Evolutionary conservation across 257 asterid species (phyloP), one percentile per base, ranked within the genome.

Genomic region (Fraxinus quadrangulata): DNA sequence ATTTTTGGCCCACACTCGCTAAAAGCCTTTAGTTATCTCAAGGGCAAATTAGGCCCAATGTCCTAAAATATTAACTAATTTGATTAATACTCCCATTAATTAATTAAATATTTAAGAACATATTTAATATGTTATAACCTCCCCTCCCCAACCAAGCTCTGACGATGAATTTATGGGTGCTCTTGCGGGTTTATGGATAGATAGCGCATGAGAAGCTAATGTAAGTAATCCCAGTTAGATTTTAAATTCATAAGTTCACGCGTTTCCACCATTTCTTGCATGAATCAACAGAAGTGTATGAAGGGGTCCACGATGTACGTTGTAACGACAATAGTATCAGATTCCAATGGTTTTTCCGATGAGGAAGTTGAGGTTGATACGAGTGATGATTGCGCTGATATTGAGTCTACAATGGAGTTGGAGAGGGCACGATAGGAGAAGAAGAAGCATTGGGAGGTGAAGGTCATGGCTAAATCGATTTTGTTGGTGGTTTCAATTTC

Each of bases 261-360:
- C 66, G 97, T 94, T 76, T 89, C 97, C 91, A 96, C 96, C 99
- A 96, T 96, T 61, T 92, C 98, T 67, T 93, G 97, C 99, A 93
- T 93, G 65, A 98, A 95, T 42, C 86, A 84, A 63, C 98, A 93
- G 87, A 93, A 95, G 81, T 95, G 98, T 28, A 42, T 5, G 84
- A 76, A 90, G 1, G 98, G 99, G 85, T 91, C 97, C 4, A 93
- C 89, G 2, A 98, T 93, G 83, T 84, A 86, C 6, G 97, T 92
- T 47, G 92, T 89, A 6, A 95, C 85, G 12, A 93, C 96, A 14
- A 91, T 65, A 84, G 76, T 37, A 66, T 80, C 83, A 2, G 85
- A 40, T 34, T 81, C 88, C 67, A 72, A 66, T 9, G 37, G 84
- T 63, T 59, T 80, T 5, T 68, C 78, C 19, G 78, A 74, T 6